Evolutionary conservation across 129 eudicot species (phyloP).

Genomic region (Lactuca saligna): DNA sequence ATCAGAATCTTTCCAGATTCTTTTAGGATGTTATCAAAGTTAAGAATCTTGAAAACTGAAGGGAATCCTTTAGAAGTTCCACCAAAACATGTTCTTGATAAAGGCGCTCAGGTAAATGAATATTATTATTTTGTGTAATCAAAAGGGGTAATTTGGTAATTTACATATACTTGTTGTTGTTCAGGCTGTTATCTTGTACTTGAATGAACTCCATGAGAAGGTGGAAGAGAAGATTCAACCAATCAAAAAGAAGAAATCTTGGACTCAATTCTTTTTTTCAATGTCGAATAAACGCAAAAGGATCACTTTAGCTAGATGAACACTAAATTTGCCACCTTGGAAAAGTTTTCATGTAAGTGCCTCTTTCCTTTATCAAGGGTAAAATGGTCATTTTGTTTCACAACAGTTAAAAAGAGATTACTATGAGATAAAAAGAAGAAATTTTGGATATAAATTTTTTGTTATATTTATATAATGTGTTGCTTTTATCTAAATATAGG

Average conservation of each 20-base stretch:
- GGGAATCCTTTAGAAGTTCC: slow-evolving; percentile 88
- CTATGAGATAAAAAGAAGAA: not conserved
- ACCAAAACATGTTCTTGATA: slow-evolving; percentile 51
- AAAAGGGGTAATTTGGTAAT: not conserved
- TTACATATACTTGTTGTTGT: slow-evolving; percentile 6
- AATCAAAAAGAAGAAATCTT: slow-evolving; percentile 80
- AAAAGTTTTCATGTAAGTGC: slow-evolving; percentile 31
- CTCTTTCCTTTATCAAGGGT: not conserved
- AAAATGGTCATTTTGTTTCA: not conserved
- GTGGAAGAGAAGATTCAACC: slow-evolving; percentile 73
- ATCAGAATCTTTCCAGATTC: slow-evolving; percentile 84
- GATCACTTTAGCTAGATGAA: slow-evolving; percentile 47
- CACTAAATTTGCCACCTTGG: slow-evolving; percentile 31
- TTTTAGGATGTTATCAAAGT: slow-evolving; percentile 56
- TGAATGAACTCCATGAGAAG: slow-evolving; percentile 65
- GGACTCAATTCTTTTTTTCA: slow-evolving; percentile 72
- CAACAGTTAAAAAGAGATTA: not conserved
- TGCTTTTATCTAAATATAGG: slow-evolving; percentile 34
- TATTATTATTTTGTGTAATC: not conserved
- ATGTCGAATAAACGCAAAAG: slow-evolving; percentile 74
- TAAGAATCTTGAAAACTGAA: slow-evolving; percentile 66
- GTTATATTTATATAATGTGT: slow-evolving; percentile 22
- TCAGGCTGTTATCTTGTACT: slow-evolving; percentile 84
- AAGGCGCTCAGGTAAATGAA: slow-evolving; percentile 68
- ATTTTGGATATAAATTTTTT: no score